Conservation (phyloP, 768 basidiomycete species). For the Kwoniella sp. region DNA sequence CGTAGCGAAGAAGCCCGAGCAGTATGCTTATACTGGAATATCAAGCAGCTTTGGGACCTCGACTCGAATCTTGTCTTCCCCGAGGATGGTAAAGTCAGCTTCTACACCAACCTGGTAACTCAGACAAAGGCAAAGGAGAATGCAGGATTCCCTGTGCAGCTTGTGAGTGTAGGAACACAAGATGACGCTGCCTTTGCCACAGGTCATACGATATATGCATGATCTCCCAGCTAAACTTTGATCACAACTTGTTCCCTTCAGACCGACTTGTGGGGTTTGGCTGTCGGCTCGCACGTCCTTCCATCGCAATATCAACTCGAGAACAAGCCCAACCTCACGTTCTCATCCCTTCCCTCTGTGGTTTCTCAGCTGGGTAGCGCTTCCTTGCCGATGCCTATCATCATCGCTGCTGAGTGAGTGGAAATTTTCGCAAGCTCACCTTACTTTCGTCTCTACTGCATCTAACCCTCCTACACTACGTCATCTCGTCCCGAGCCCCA, state of each 20-base stretch:
- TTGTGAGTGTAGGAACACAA: too few relatives aligned
- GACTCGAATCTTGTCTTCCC: slow-evolving; percentile 54
- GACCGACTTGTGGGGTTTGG: slow-evolving; percentile 54
- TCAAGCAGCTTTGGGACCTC: slow-evolving; percentile 55
- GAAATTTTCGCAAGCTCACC: neutral
- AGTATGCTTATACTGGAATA: too few relatives aligned
- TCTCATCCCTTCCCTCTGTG: slow-evolving; percentile 36
- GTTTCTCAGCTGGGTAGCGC: slow-evolving; percentile 32
- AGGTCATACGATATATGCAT: too few relatives aligned
- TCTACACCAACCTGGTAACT: slow-evolving; percentile 51
- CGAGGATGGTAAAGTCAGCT: slow-evolving; percentile 43
- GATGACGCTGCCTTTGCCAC: too few relatives aligned
- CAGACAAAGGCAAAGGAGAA: slow-evolving; percentile 48
- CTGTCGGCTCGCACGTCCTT: slow-evolving; percentile 52
- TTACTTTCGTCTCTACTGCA: too few relatives aligned
- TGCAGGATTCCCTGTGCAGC: slow-evolving; percentile 49
- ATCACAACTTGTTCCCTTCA: neutral
- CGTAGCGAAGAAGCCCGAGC: neutral
- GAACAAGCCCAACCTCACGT: slow-evolving; percentile 51
- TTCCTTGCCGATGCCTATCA: slow-evolving; percentile 53
- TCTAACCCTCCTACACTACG: too few relatives aligned
- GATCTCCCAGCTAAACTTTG: too few relatives aligned
- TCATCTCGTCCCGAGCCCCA: too few relatives aligned
- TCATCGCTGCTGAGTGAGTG: slow-evolving; percentile 52
- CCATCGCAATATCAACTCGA: slow-evolving; percentile 47